Percentiles rank a stretch among this genome's conserved stretches.
Conservation (phyloP, 345 rosid species). For the Isatis tinctoria region DNA sequence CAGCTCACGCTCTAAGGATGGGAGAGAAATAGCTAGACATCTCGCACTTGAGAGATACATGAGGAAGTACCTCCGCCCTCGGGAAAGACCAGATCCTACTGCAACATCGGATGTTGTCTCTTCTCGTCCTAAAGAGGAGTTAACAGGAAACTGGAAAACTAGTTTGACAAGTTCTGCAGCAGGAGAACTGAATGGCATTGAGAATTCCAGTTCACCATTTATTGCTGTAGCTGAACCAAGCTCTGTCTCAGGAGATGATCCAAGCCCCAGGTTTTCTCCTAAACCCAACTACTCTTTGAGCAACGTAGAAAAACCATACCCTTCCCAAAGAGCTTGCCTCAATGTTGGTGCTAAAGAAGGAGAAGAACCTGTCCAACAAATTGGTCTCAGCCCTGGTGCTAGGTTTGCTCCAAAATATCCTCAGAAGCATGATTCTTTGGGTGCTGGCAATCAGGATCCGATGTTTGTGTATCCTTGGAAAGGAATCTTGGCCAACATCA, state of each 20-base stretch:
- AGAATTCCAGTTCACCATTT: background rate
- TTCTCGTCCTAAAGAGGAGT: background rate
- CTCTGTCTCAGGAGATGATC: constrained; percentile 6
- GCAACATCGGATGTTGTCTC: background rate
- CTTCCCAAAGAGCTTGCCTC: constrained; percentile 17
- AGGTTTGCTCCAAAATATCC: constrained; percentile 14
- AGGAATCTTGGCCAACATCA: constrained; percentile 67
- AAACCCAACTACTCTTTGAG: background rate
- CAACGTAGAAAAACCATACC: background rate
- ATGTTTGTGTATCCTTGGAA: constrained; percentile 66
- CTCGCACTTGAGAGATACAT: constrained; percentile 47
- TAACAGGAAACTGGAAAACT: background rate
- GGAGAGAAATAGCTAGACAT: constrained; percentile 44
- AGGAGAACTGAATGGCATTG: background rate
- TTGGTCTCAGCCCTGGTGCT: background rate
- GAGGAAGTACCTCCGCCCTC: constrained; percentile 31
- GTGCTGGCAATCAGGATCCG: background rate
- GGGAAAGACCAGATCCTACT: background rate
- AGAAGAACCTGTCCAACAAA: constrained; percentile 8
- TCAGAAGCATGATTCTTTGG: background rate
- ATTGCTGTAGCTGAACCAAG: background rate
- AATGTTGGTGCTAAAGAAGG: constrained; percentile 4
- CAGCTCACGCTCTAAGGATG: constrained; percentile 22
- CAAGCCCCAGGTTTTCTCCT: background rate
- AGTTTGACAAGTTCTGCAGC: background rate